Base-by-base conservation (phyloP, 1,139 yeast genomes). In the Chernovozyma aurita region DNA sequence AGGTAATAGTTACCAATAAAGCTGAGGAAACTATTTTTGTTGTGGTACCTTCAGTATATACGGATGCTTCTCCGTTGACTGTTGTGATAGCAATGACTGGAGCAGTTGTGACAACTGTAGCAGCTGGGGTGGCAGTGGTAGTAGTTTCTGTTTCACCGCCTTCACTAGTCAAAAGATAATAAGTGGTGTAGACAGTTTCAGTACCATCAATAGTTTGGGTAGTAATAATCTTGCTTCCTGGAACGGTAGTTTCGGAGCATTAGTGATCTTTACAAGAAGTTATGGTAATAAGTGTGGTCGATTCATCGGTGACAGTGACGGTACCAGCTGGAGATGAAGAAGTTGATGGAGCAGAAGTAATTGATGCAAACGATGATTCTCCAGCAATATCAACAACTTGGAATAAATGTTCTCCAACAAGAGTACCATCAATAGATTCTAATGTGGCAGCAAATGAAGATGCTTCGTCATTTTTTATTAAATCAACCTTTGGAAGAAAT, bases 211-310 rank as follows among this genome's bases (percentile, higher is more conserved):
- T 46, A 28, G 59, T 50, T 24, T 52, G 54, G 35, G 61, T 56
- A 42, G 61, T 51, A 28, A 47, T 47, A 29, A 45, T 33, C 33
- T 45, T 44, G 34, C 65, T 55, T 38, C 62, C 65, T 36, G 67
- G 52, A 38, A 57, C 63, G 15, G 57, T 47, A 30, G 63, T 48
- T 30, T 46, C 47, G 31, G 48, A 35, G 52, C 72, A 67, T 38
- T 46, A 49, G 54, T 61, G 39, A 49, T 61, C 52, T 31, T 57
- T 49, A 60, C 81, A 75, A 37, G 71, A 63, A 42, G 78, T 73
- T 59, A 73, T 61, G 52, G 80, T 73, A 41, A 68, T 60, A 43
- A 68, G 20, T 41, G 73, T 61, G 44, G 69, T 65, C 35, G 51
- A 35, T 31, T 48, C 44, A 30, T 55, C 46, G 38, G 65, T 54